Evolutionary conservation across 169 alveolate species (phyloP), one percentile per base, ranked within the genome.

Genomic region (Plasmodium cynomolgi): DNA sequence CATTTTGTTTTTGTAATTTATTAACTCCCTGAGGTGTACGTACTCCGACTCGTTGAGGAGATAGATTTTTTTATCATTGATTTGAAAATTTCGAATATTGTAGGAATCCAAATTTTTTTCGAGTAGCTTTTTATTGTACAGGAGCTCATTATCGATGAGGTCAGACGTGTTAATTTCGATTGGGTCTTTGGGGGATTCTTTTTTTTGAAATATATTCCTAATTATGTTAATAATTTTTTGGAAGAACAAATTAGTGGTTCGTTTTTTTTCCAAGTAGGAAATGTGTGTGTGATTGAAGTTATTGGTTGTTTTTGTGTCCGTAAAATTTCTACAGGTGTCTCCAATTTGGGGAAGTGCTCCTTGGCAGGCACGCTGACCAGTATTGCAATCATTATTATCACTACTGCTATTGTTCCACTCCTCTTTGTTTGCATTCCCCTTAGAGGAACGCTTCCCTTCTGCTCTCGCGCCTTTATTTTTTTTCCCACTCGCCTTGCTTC

Each of bases 91-190:
- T 75, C 93, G 54, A 7, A 85, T 74, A 39, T 85, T 85, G 17
- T 85, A 85, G 3, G 93, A 85, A 23, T 85, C 93, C 29, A 85
- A 85, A 50, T 85, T 85, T 85, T 85, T 85, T 75, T 85, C 93
- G 4, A 85, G 80, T 3, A 85, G 68, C 79, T 85, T 85, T 75
- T 85, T 85, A 54, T 85, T 85, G 41, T 85, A 17, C 39, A 85
- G 26, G 17, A 85, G 77, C 62, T 85, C 93, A 85, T 85, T 85
- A 0, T 85, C 84, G 41, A 85, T 85, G 17, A 85, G 20, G 50
- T 85, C 93, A 0, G 83, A 31, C 2, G 41, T 54, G 26, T 75
- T 75, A 26, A 85, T 85, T 85, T 85, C 93, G 11, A 74, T 75
- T 3, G 93, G 84, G 5, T 85, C 93, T 47, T 75, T 85, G 17